A percentile compares a stretch with the other conserved stretches of the same genome.
These are phyloP conservation scores for Claviceps digitariae DNA, from an alignment of 2,329 filamentous ascomycete species.

Conservation along the genomic window DNA sequence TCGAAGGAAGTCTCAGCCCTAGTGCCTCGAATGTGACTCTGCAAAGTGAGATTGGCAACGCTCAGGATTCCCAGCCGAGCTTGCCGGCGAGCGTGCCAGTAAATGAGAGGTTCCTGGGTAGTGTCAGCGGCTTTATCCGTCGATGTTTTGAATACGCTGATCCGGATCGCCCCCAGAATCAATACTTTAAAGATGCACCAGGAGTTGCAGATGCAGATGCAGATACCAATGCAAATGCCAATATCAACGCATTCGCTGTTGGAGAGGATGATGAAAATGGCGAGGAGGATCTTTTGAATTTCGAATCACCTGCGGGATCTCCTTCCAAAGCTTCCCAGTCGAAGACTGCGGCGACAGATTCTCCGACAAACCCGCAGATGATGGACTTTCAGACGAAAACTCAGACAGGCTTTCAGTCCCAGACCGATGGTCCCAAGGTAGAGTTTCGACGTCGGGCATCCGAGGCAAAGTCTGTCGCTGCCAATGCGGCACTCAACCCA, in stretches of 20 bases:
- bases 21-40: conserved; percentile 44
- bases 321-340: conserved; percentile 29
- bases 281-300: conserved; percentile 44
- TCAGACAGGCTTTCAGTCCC: neutral
- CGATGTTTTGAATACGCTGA: conserved; percentile 98
- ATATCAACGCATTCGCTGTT: conserved; percentile 51
- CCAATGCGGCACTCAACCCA: conserved; percentile 84
- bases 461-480: conserved; percentile 58
- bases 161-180: conserved; percentile 62
- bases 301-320: conserved; percentile 31
- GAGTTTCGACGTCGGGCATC: conserved; percentile 29
- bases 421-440: conserved; percentile 7
- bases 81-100: conserved; percentile 42
- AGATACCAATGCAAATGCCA: conserved; percentile 13
- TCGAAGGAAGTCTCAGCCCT: conserved; percentile 62
- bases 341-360: conserved; percentile 25
- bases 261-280: conserved; percentile 51
- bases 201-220: conserved; percentile 27
- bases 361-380: conserved; percentile 4
- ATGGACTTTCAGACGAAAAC: neutral
- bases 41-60: conserved; percentile 21
- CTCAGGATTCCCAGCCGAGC: conserved; percentile 22
- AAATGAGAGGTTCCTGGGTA: conserved; percentile 82
- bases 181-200: conserved; percentile 15
- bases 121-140: conserved; percentile 89